Percentiles rank a stretch among this genome's conserved stretches.
These are phyloP conservation scores for Aspergillus hortae DNA, from an alignment of 2,329 filamentous ascomycete species.

Conservation along the genomic window DNA sequence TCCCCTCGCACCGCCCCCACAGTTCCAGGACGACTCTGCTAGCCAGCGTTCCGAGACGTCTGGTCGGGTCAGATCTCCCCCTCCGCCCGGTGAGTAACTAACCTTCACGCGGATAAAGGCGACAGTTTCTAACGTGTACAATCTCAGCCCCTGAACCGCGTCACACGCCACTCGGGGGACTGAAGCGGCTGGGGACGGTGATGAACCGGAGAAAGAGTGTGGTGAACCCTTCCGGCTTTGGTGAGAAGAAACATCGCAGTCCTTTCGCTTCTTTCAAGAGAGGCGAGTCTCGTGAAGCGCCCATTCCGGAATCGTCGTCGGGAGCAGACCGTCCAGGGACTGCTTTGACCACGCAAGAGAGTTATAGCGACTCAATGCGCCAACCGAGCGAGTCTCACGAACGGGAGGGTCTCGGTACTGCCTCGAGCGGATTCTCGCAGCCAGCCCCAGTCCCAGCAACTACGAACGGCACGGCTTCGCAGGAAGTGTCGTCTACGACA, in stretches of 20 bases:
- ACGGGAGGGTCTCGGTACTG: conserved; percentile 14
- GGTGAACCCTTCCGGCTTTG: conserved; percentile 30
- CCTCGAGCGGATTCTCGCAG: conserved; percentile 20
- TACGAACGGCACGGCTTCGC: conserved; percentile 25
- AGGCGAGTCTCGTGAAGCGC: conserved; percentile 37
- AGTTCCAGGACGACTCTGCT: conserved; percentile 49
- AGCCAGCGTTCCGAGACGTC: conserved; percentile 54
- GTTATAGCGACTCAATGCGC: conserved; percentile 17
- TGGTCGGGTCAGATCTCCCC: conserved; percentile 30
- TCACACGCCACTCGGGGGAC: conserved; percentile 42
- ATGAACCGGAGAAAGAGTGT: conserved; percentile 47
- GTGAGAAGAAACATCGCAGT: conserved; percentile 42
- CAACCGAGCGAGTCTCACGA: conserved; percentile 26
- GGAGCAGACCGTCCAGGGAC: conserved; percentile 31
- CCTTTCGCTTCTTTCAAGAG: conserved; percentile 43
- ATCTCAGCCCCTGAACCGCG: conserved; percentile 32
- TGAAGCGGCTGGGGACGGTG: conserved; percentile 46
- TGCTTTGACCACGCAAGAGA: conserved; percentile 25
- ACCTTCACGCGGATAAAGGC: neutral
- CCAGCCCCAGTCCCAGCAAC: conserved; percentile 13
- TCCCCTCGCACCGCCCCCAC: conserved; percentile 39
- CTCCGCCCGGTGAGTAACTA: conserved; percentile 32
- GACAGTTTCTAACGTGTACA: neutral
- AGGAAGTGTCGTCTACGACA: conserved; percentile 14
- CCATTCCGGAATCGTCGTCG: conserved; percentile 32